Base-by-base conservation (phyloP, 129 eudicot species). In the Artemisia tridentata region DNA sequence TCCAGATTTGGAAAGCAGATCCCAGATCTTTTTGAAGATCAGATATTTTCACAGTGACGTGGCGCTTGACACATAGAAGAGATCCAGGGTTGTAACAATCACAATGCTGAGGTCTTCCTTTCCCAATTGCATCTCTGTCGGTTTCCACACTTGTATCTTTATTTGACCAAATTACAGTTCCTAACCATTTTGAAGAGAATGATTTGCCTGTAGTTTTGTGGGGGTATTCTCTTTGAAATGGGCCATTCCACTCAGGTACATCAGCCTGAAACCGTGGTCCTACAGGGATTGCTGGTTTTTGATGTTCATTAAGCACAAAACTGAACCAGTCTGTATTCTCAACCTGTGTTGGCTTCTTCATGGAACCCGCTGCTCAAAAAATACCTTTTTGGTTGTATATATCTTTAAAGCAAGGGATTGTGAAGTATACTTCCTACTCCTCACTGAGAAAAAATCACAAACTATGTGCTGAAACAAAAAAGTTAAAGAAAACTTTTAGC, bases 181-280 rank as follows among this genome's bases (percentile, higher is more conserved):
- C 96, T 78, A 86, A 73, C 88, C 88, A 86, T 68, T 76, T 86
- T 47, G 79, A 84, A 52, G 71, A 47, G 34, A 73, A 65, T 49
- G 75, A 51, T 52, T 79, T 74, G 19, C 45, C 59, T 4, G 67
- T 34, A 63, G 34, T 59, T 60, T 9, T 54, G 65, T 71, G 74
- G 27, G 63, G 66, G 65, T 69, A 53, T 11, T 48, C 77, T 70
- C 64, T 68, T 29, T 75, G 57, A 29, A 61, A 18, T 53, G 84
- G 83, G 65, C 80, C 83, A 1, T 25, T 17, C 95, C 91, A 85
- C 20, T 83, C 83, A 0, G 88, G 83, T 72, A 85, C 80, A 38
- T 80, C 75, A 25, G 85, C 84, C 67, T 88, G 95, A 70, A 85
- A 85, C 12, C 84, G 85, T 18, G 90, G 86, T 61, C 90, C 95